phyloP scores from a whole-genome alignment of 371 early-diverging fungal species.

The Rhizopus stolonifer region DNA sequence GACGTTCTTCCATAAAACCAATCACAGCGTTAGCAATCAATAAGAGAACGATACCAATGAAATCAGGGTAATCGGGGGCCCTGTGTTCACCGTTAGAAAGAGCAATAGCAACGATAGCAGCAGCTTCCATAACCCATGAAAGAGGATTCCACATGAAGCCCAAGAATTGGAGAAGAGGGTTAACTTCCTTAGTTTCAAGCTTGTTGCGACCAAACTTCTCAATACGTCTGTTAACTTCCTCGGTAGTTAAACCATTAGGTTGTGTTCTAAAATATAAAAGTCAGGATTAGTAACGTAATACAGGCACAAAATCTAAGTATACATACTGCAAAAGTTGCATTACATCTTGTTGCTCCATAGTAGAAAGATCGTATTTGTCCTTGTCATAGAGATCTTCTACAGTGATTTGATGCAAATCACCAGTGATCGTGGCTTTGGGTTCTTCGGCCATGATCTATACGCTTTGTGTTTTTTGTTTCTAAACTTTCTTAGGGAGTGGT shows the following conservation, averaged over 20 bases:
- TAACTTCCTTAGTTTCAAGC: slow-evolving; percentile 73
- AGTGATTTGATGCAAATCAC: slow-evolving; percentile 44
- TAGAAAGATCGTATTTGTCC: slow-evolving; percentile 75
- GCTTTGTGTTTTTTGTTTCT: not conserved
- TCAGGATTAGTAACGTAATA: not conserved
- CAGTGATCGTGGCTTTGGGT: slow-evolving; percentile 24
- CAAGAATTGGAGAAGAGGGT: slow-evolving; percentile 80
- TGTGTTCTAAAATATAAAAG: slow-evolving; percentile 40
- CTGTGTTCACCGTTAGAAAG: slow-evolving; percentile 63
- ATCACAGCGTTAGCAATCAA: slow-evolving; percentile 82
- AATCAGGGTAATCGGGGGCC: slow-evolving; percentile 80
- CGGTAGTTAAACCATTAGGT: slow-evolving; percentile 59
- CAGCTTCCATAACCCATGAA: slow-evolving; percentile 80
- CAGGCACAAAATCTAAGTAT: slow-evolving; percentile 2
- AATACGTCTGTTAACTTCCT: slow-evolving; percentile 60
- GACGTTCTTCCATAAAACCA: slow-evolving; percentile 84
- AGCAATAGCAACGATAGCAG: slow-evolving; percentile 72
- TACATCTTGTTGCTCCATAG: slow-evolving; percentile 72
- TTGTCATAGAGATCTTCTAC: slow-evolving; percentile 75
- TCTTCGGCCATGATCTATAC: slow-evolving; percentile 19
- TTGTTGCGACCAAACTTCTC: slow-evolving; percentile 68
- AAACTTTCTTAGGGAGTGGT: not conserved
- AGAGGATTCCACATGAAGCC: slow-evolving; percentile 84
- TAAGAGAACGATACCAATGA: slow-evolving; percentile 78
- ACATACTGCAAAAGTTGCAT: slow-evolving; percentile 66